Evolutionary conservation across 202 grass and related monocot species (phyloP), one percentile per base, ranked within the genome.

Genomic region (Bolboschoenoplectus hybrid): DNA sequence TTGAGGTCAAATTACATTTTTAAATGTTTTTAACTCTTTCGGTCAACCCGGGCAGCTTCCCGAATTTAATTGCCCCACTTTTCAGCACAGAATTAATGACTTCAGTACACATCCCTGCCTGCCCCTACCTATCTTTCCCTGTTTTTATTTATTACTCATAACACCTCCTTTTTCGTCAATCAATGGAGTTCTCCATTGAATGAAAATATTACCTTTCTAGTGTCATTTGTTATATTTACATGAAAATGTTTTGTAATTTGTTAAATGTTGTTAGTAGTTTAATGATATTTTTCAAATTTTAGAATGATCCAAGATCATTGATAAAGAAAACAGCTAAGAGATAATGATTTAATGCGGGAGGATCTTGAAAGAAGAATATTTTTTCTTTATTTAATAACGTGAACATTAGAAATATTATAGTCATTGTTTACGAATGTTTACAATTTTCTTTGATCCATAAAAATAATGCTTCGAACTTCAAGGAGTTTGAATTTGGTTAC

Each of bases 41-140:
- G 81, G 81, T 84, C 64, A 84, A 84, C 44, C 16, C 16, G 14
- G 65, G 81, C 80, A 82, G 62, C 62, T 1, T 34, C 40, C 80
- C 1, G 81, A 52, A 70, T 70, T 84, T 55, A 84, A 69, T 83
- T 39, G 26, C 41, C 49, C 39, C 64, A 51, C 43, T 83, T 83
- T 67, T 83, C 63, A 69, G 43, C 81, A 50, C 45, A 34, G 20
- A 83, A 51, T 69, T 83, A 52, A 69, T 83, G 45, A 47, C 38
- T 49, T 55, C 7, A n/a, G 13, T 69, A 49, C 79, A 20, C 50
- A 56, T 53, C 49, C 72, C 72, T 52, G 71, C 71, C 9, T 71
- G 5, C 0, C 6, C 44, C 20, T 36, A 32, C 64, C 64, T 67
- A 39, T 53, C 26, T 38, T 55, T 56, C 58, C 58, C 32, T 36